phyloP scores from a whole-genome alignment of 2,329 filamentous ascomycete genomes.

The Aspergillus amoenus region DNA sequence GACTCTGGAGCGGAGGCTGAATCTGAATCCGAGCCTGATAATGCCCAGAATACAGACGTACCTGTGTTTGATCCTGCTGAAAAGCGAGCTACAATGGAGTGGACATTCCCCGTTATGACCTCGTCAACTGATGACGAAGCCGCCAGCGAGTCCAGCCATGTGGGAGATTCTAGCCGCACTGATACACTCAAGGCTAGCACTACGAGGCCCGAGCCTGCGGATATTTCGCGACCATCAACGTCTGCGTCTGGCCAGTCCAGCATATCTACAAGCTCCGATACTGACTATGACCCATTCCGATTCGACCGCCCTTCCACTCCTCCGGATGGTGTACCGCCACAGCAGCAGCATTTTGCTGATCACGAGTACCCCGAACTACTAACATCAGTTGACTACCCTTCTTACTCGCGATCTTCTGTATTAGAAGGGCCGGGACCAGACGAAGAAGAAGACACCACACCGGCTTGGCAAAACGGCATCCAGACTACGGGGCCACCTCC shows the following conservation, averaged over 20 bases:
- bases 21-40: slow-evolving; percentile 8
- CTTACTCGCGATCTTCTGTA: slow-evolving; percentile 53
- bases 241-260: slow-evolving; percentile 34
- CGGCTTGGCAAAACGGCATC: slow-evolving; percentile 32
- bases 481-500: neutral
- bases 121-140: slow-evolving; percentile 17
- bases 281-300: slow-evolving; percentile 44
- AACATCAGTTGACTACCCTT: slow-evolving; percentile 48
- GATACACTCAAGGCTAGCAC: slow-evolving; percentile 35
- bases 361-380: slow-evolving; percentile 44
- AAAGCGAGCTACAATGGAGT: slow-evolving; percentile 50
- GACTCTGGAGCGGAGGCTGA: slow-evolving; percentile 7
- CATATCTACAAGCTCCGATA: slow-evolving; percentile 32
- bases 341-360: slow-evolving; percentile 40
- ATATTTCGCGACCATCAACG: slow-evolving; percentile 38
- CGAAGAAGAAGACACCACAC: slow-evolving; percentile 53
- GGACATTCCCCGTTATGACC: slow-evolving; percentile 53
- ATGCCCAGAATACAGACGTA: slow-evolving; percentile 8
- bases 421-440: slow-evolving; percentile 55
- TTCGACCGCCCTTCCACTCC: slow-evolving; percentile 38
- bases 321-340: slow-evolving; percentile 15
- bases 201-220: slow-evolving; percentile 22
- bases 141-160: slow-evolving; percentile 4
- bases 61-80: slow-evolving; percentile 26
- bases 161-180: slow-evolving; percentile 22